Conservation (phyloP, 2,329 filamentous ascomycete genomes). For the Ilyonectria mors-panacis region DNA sequence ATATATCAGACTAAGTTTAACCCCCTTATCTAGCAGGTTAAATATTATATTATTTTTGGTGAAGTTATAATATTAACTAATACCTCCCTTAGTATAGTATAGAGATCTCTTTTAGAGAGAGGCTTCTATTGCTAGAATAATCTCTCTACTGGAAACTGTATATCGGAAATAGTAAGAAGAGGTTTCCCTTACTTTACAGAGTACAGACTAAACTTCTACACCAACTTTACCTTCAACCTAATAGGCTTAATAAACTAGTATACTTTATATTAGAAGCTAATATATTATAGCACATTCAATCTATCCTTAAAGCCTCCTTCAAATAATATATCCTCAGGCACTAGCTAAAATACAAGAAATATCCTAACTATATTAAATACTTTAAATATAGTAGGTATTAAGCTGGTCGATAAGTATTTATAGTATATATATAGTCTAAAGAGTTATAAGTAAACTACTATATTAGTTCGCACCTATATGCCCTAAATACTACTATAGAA, state of each 20-base stretch:
- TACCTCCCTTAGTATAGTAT: background rate
- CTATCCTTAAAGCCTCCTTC: slow-evolving; percentile 1
- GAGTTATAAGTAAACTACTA: slow-evolving; percentile 3
- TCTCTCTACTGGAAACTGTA: slow-evolving; percentile 1
- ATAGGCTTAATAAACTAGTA: background rate
- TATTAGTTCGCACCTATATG: slow-evolving; percentile 11
- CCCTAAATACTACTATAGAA: background rate
- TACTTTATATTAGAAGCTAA: slow-evolving; percentile 6
- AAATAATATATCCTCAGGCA: slow-evolving; percentile 4
- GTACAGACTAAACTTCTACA: slow-evolving; percentile 7
- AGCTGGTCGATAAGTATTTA: slow-evolving; percentile 10
- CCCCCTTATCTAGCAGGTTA: no score
- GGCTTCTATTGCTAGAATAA: slow-evolving; percentile 9
- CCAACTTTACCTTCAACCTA: slow-evolving; percentile 4
- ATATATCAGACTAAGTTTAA: no score
- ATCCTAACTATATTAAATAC: slow-evolving; percentile 7
- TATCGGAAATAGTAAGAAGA: slow-evolving; percentile 5
- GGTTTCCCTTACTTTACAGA: slow-evolving; percentile 11
- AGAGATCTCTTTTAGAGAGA: slow-evolving; percentile 6
- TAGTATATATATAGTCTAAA: slow-evolving; percentile 12
- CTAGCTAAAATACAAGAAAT: slow-evolving; percentile 12
- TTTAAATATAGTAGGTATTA: background rate
- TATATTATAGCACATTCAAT: slow-evolving; percentile 8
- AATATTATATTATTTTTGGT: no score
- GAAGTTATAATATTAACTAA: slow-evolving; percentile 6